Base-by-base conservation (phyloP, 1,139 yeast genomes). In the Pichia sp. region DNA sequence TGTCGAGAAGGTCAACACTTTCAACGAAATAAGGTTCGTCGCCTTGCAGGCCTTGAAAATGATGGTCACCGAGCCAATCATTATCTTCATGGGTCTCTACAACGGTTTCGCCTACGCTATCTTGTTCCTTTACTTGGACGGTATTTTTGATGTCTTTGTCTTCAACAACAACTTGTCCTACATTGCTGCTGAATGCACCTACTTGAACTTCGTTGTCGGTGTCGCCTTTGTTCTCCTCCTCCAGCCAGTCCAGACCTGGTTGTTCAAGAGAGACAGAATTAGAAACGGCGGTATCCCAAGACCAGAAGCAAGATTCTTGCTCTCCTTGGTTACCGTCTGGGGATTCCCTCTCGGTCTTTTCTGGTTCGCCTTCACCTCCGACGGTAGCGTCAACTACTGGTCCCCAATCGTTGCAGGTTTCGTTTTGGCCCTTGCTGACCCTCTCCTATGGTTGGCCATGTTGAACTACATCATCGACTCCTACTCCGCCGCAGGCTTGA, bases 401-500 rank as follows among this genome's bases (percentile, higher is more conserved):
- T 67, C 70, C n/a, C 68, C 69, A 53, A 64, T 68, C 34, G 54
- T 64, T 48, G 71, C 71, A 8, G 70, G 71, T 56, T 59, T 70
- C 10, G 68, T 74, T 51, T 66, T 76, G 52, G 82, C 80, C 38
- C 62, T 72, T 54, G 79, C 78, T n/a, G 75, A 78, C 62, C 73
- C 79, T 55, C 59, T 76, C 54, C 71, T 77, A 52, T 78, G 79
- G 74, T 70, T 78, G 59, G 80, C 80, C 38, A 76, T 79, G 71
- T 66, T 78, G 61, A 76, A 73, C 60, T 78, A 77, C 61, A 76
- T 78, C 58, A 75, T 77, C 57, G 82, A 78, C 62, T 72, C 79
- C 58, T 78, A 78, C 64, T 70, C 78, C 54, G 66, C 64, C 38
- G 66, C 75, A 57, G 74, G 74, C 59, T 55, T 66, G 50, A 76